These are phyloP conservation scores for Vaccinium myrtillus DNA, from an alignment of 148 eudicot genomes.

Conservation along the genomic window DNA sequence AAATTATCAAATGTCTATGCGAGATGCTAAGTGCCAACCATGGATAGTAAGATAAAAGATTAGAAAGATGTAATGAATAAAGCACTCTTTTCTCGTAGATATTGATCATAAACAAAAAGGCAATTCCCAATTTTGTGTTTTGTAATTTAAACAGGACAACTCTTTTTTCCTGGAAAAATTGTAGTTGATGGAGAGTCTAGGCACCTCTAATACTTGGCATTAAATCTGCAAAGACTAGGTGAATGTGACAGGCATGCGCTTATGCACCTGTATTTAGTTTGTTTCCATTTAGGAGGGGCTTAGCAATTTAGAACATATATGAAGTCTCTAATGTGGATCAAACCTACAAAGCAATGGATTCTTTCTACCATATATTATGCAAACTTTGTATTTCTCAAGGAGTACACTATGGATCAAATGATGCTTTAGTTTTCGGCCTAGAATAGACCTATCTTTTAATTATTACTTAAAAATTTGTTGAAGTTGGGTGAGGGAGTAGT, in stretches of 20 bases:
- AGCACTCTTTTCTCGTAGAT: background rate
- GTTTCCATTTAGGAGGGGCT: background rate
- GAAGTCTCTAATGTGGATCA: background rate
- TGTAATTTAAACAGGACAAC: background rate
- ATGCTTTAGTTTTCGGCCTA: background rate
- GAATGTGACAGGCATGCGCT: background rate
- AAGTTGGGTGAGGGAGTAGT: background rate
- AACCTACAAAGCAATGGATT: background rate
- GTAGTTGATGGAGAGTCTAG: background rate
- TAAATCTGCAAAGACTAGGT: background rate
- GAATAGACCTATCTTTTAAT: background rate
- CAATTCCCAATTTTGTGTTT: background rate
- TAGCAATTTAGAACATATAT: background rate
- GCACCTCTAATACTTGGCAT: background rate
- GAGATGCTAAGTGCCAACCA: background rate
- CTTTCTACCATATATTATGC: background rate
- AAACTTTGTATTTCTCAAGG: background rate
- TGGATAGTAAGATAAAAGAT: background rate
- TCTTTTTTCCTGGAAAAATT: background rate
- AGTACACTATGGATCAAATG: background rate
- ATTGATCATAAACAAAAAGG: background rate
- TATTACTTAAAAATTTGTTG: background rate
- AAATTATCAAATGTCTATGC: background rate
- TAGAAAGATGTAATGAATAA: background rate
- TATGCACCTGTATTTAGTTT: background rate